A percentile compares a stretch with the other conserved stretches of the same genome.
These are phyloP conservation scores for Pestalotiopsis sp. DNA, from an alignment of 2,329 filamentous ascomycete species.

Conservation along the genomic window DNA sequence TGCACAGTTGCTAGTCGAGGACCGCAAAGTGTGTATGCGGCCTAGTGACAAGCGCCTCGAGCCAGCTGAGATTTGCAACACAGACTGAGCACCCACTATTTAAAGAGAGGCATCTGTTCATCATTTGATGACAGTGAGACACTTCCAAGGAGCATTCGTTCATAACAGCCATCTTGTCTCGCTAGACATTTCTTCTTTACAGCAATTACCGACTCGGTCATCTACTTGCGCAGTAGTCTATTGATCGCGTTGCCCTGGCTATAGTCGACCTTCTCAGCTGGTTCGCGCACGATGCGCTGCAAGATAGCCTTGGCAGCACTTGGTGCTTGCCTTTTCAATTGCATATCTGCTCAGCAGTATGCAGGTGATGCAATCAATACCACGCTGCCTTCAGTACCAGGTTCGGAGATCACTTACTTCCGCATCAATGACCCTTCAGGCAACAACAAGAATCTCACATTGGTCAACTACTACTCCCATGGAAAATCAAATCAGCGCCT, in stretches of 20 bases:
- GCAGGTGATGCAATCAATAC: background rate
- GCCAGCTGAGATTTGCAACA: no score
- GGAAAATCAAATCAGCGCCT: constrained; percentile 1
- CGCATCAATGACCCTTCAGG: constrained; percentile 12
- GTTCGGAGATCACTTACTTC: constrained; percentile 11
- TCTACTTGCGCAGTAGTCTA: background rate
- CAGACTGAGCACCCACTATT: no score
- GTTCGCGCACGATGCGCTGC: background rate
- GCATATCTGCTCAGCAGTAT: background rate
- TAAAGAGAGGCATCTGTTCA: no score
- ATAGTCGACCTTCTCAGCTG: background rate
- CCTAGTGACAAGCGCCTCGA: no score
- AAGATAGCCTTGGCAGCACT: constrained; percentile 1
- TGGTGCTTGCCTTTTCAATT: constrained; percentile 1
- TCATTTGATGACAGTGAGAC: no score
- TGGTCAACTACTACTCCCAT: constrained; percentile 11
- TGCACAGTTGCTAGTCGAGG: no score
- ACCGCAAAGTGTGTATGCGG: no score
- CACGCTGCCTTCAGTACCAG: background rate
- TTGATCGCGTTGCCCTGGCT: background rate
- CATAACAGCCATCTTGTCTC: no score
- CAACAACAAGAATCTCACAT: background rate
- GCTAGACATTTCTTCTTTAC: no score
- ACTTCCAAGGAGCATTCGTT: no score
- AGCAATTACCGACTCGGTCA: background rate